Percentiles rank a stretch among this genome's conserved stretches.
These are phyloP conservation scores for Chiua virens DNA, from an alignment of 768 basidiomycete species.

Conservation along the genomic window DNA sequence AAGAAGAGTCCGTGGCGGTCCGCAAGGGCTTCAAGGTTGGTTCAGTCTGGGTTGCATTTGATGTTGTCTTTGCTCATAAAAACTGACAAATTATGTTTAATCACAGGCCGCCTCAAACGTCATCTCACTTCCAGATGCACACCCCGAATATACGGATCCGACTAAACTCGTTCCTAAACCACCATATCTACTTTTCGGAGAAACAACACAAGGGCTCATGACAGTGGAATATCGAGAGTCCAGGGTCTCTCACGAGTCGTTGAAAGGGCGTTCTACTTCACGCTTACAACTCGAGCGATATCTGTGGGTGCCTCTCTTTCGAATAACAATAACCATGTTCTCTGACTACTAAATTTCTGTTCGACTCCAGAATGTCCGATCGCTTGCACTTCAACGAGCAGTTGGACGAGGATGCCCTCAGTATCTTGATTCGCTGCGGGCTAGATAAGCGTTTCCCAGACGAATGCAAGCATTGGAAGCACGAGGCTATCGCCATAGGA, in stretches of 20 bases:
- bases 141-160: constrained; percentile 1
- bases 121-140: constrained; percentile 10
- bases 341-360: neutral
- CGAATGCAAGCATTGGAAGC: constrained; percentile 25
- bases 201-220: constrained; percentile 42
- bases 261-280: neutral
- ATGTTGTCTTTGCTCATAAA: neutral
- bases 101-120: constrained; percentile 10
- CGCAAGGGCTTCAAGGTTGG: constrained; percentile 47
- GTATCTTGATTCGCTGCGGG: constrained; percentile 28
- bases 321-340: fast-evolving
- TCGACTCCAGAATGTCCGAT: constrained; percentile 19
- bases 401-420: constrained; percentile 25
- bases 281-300: constrained; percentile 11
- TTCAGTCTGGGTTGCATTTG: constrained; percentile 1
- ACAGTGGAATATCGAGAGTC: constrained; percentile 27
- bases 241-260: neutral
- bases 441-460: constrained; percentile 27
- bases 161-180: constrained; percentile 5
- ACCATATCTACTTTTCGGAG: constrained; percentile 39
- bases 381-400: constrained; percentile 23
- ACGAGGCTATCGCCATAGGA: constrained; percentile 4
- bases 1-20: constrained; percentile 48
- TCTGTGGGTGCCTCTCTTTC: constrained; percentile 23
- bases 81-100: neutral